A percentile compares a stretch with the other conserved stretches of the same genome.
These are phyloP conservation scores for Ophiosphaerella narmari DNA, from an alignment of 2,329 filamentous ascomycete species.

Conservation along the genomic window DNA sequence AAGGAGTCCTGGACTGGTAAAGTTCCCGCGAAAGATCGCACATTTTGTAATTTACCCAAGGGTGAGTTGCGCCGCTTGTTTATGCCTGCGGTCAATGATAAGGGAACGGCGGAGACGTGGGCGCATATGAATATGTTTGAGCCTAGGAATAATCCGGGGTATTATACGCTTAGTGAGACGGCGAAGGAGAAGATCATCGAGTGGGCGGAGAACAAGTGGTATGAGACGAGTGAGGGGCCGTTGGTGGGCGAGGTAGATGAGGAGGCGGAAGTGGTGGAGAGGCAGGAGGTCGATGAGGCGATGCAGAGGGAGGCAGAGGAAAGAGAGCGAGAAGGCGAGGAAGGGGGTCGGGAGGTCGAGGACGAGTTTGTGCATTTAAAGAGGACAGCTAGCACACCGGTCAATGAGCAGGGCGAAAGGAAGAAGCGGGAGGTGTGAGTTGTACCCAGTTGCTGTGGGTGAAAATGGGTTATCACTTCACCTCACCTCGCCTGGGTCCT, in stretches of 20 bases:
- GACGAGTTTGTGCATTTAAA: slow-evolving; percentile 24
- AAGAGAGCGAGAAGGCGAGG: slow-evolving; percentile 12
- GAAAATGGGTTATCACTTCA: too few species aligned
- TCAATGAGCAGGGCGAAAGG: slow-evolving; percentile 10
- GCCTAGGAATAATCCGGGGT: slow-evolving; percentile 72
- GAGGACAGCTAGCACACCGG: slow-evolving; percentile 8
- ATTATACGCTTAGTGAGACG: slow-evolving; percentile 67
- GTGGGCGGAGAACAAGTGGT: slow-evolving; percentile 71
- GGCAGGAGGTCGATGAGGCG: slow-evolving; percentile 25
- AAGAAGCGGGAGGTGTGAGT: slow-evolving; percentile 18
- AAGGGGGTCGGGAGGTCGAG: slow-evolving; percentile 9
- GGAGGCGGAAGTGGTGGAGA: slow-evolving; percentile 39
- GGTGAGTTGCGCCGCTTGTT: slow-evolving; percentile 39
- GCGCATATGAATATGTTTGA: slow-evolving; percentile 86
- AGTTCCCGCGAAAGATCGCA: slow-evolving; percentile 73
- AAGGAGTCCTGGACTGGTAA: slow-evolving; percentile 52
- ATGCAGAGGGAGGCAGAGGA: slow-evolving; percentile 24
- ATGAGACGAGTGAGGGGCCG: slow-evolving; percentile 53
- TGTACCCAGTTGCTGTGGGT: too few species aligned
- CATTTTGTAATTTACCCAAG: slow-evolving; percentile 75
- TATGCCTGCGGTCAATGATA: slow-evolving; percentile 69
- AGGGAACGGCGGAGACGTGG: slow-evolving; percentile 74
- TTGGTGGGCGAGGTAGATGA: slow-evolving; percentile 33
- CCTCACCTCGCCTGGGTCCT: too few species aligned
- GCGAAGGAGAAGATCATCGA: slow-evolving; percentile 67